Evolutionary conservation across 106 monocot genomes (phyloP).

Genomic region (Alisma plantagoaquatica): DNA sequence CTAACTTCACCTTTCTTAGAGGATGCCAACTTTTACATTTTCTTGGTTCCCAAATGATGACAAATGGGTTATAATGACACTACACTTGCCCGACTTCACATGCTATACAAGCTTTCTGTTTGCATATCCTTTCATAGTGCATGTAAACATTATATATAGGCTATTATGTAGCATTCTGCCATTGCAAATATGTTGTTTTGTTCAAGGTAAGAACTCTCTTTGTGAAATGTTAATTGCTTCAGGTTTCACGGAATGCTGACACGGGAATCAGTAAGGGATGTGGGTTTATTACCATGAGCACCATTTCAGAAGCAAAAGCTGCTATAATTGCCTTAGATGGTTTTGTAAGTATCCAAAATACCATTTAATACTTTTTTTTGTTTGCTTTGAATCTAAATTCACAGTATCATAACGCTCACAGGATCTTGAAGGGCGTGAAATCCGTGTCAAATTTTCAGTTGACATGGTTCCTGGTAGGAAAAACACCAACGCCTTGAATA

Average conservation of each 20-base stretch:
- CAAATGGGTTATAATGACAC: no score
- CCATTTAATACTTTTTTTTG: background rate
- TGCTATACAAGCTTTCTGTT: background rate
- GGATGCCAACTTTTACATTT: no score
- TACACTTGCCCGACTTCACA: background rate
- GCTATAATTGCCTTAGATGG: constrained; percentile 68
- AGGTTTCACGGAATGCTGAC: constrained; percentile 57
- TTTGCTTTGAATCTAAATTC: background rate
- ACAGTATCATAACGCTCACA: constrained; percentile 7
- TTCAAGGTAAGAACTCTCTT: background rate
- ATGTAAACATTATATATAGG: background rate
- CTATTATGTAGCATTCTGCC: background rate
- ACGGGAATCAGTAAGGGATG: constrained; percentile 64
- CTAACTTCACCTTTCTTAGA: no score
- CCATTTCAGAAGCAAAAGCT: constrained; percentile 52
- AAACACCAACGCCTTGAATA: constrained; percentile 29
- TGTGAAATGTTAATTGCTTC: constrained; percentile 1
- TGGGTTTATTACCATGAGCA: constrained; percentile 67
- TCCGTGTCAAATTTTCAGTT: constrained; percentile 69
- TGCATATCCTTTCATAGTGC: background rate
- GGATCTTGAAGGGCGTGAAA: constrained; percentile 71
- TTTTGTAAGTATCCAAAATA: constrained; percentile 41
- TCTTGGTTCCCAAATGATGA: no score
- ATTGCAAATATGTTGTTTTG: no score
- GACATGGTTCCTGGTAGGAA: constrained; percentile 48